Base-by-base conservation (phyloP, 257 asterid genomes). In the Forsythia suspensa region DNA sequence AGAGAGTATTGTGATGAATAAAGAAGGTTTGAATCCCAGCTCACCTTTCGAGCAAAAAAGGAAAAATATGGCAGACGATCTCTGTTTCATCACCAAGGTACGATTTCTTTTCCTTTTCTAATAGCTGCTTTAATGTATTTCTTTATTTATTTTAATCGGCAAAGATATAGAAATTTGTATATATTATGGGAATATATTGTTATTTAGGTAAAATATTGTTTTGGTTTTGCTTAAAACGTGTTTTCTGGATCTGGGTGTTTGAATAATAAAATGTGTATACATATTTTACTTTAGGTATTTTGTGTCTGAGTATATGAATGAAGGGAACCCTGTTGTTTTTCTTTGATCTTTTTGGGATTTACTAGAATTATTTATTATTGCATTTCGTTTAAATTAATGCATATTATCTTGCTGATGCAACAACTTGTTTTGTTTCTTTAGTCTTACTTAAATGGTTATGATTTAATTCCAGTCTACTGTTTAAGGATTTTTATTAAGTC, bases 61-160 rank as follows among this genome's bases (percentile, higher is more conserved):
- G 61, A 16, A 68, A 80, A 34, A 42, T 76, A 94, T 94, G 98
- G 92, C 92, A 43, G 97, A 89, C 78, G 86, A 91, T 87, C 85
- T 85, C 85, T 88, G 89, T 81, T 80, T 82, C 81, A 85, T 87
- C 87, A 69, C 83, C 63, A 91, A 94, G 98, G 98, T 88, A 43
- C 21, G 81, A 68, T 71, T 66, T n/a, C 65, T 11, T 44, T 44
- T 44, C 15, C 16, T 44, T 44, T 10, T 37, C 38, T 51, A 9
- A 78, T 67, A 75, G 80, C 80, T 82, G 3, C 51, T 55, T 55
- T 55, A 16, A 55, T 4, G 65, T 18, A 55, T 55, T 55, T 55
- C 65, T 55, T 55, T 18, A 16, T 55, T n/a, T 18, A 55, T 18
- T 4, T 55, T 55, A 18, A 55, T 55, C 65, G 65, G 65, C 65